Conservation (phyloP, 2,329 filamentous ascomycete genomes). For the Colletotrichum chlorophyti region DNA sequence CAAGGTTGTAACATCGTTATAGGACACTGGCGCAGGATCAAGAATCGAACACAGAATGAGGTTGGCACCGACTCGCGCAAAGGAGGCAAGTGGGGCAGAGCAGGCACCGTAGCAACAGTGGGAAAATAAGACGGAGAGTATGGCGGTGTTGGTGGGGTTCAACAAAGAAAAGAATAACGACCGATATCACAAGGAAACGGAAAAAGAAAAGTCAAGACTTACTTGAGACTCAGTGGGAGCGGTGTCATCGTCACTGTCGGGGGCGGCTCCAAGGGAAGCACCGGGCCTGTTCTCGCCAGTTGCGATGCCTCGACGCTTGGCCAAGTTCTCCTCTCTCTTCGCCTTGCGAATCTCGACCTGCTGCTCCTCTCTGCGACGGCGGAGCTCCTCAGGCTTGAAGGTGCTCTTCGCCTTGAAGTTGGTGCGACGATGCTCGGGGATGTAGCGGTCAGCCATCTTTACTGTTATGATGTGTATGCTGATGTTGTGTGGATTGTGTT, state of each 20-base stretch:
- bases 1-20: too few species aligned
- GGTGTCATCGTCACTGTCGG: conserved; percentile 97
- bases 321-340: conserved; percentile 98
- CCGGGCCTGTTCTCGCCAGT: conserved; percentile 81
- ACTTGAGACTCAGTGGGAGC: conserved; percentile 96
- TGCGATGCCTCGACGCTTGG: conserved; percentile 94
- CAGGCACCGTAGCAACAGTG: conserved; percentile 30
- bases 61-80: conserved; percentile 19
- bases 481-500: conserved; percentile 6
- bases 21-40: background rate
- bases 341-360: conserved; percentile 99
- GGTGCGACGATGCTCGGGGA: conserved; percentile 97
- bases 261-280: conserved; percentile 83
- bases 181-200: conserved; percentile 19
- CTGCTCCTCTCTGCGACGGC: conserved; percentile 97
- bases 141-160: conserved; percentile 29
- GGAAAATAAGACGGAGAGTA: conserved; percentile 27
- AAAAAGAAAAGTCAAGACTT: conserved; percentile 47
- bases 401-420: conserved; percentile 99
- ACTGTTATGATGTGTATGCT: conserved; percentile 37
- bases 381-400: conserved; percentile 98
- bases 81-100: conserved; percentile 25
- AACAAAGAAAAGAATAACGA: conserved; percentile 9
- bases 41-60: background rate
- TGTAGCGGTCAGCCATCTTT: conserved; percentile 97